Conservation (phyloP, 495 filamentous ascomycete genomes). For the Aspergillus saccharolyticus region DNA sequence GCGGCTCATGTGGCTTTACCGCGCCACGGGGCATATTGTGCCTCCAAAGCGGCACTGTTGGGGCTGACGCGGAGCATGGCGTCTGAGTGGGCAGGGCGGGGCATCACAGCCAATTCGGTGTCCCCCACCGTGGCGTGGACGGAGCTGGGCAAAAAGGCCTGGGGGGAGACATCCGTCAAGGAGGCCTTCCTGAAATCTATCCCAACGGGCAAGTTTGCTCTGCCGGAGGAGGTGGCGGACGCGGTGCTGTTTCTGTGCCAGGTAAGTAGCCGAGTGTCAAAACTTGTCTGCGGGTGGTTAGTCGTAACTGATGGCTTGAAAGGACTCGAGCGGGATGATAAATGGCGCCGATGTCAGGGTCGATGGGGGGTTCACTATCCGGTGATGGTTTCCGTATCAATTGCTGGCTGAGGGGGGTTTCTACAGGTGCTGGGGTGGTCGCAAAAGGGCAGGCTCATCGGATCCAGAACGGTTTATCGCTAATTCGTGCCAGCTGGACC, state of each 20-base stretch:
- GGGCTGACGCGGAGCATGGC: conserved; percentile 48
- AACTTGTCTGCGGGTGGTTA: neutral
- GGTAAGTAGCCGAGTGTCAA: conserved; percentile 16
- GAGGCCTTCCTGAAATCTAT: conserved; percentile 34
- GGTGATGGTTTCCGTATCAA: conserved; percentile 11
- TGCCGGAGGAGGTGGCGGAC: conserved; percentile 40
- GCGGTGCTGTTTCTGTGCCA: conserved; percentile 36
- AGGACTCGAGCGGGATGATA: conserved; percentile 43
- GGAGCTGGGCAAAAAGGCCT: conserved; percentile 35
- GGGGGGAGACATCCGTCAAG: conserved; percentile 29
- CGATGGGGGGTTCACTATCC: conserved; percentile 39
- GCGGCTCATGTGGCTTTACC: conserved; percentile 36
- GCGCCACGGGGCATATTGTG: conserved; percentile 43
- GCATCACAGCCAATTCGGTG: conserved; percentile 35
- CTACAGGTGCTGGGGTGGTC: neutral
- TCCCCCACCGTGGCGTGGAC: conserved; percentile 43
- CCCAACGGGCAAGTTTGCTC: conserved; percentile 38
- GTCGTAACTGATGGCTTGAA: conserved; percentile 6
- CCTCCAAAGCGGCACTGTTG: conserved; percentile 43
- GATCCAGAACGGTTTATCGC: neutral
- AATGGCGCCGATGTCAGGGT: conserved; percentile 42
- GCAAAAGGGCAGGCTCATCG: neutral
- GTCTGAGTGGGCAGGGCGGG: conserved; percentile 34
- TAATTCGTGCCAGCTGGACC: neutral
- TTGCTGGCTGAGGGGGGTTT: neutral